phyloP scores from a whole-genome alignment of 2,329 filamentous ascomycete genomes.

The Polytolypa hystricis region DNA sequence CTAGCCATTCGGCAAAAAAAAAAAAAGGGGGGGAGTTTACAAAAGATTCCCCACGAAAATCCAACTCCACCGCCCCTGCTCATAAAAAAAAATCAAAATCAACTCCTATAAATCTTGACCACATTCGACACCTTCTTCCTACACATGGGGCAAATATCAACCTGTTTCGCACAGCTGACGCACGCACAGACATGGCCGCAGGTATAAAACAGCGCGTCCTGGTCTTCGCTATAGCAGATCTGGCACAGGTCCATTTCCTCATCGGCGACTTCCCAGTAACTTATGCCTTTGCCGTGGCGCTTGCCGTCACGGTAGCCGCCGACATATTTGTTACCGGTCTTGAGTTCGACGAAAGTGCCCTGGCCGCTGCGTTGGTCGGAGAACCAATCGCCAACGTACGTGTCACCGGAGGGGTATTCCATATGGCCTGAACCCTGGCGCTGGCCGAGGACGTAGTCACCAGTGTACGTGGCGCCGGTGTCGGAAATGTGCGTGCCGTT shows the following conservation, averaged over 20 bases:
- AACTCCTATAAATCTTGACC: constrained; percentile 39
- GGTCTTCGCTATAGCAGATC: constrained; percentile 51
- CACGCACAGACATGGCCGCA: constrained; percentile 55
- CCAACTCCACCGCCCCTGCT: no score
- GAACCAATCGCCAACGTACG: constrained; percentile 37
- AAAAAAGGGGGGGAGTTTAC: no score
- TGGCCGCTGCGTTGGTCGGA: constrained; percentile 42
- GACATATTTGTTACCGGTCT: constrained; percentile 50
- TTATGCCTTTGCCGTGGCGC: constrained; percentile 51
- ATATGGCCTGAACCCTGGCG: constrained; percentile 48
- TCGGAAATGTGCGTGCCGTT: constrained; percentile 43
- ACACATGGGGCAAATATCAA: constrained; percentile 52
- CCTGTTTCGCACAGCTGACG: constrained; percentile 46
- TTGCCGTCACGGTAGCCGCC: constrained; percentile 52
- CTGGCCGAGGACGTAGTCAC: constrained; percentile 41
- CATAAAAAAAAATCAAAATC: no score
- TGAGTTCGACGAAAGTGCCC: constrained; percentile 45
- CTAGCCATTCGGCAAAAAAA: no score
- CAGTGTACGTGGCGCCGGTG: constrained; percentile 45
- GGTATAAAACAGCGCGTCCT: constrained; percentile 50
- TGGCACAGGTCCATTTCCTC: constrained; percentile 49
- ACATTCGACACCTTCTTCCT: constrained; percentile 45
- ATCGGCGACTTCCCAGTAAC: constrained; percentile 51
- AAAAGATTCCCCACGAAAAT: no score
- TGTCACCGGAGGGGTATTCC: constrained; percentile 45